Percentiles rank a stretch among this genome's conserved stretches.
phyloP scores from a whole-genome alignment of 2,329 filamentous ascomycete genomes.

The Drechslerella coelobrocha region DNA sequence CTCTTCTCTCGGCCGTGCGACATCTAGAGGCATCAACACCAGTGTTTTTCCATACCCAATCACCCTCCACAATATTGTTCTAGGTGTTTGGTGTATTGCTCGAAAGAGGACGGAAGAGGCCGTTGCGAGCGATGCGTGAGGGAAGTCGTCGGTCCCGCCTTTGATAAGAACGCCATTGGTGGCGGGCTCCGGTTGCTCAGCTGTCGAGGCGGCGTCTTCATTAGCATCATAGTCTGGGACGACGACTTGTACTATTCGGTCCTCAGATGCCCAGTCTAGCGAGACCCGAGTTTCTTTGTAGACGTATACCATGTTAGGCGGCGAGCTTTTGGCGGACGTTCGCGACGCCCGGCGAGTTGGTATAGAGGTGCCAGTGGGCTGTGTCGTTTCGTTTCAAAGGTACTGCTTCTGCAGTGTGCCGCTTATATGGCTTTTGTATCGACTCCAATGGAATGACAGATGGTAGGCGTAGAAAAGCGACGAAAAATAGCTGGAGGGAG shows the following conservation, averaged over 20 bases:
- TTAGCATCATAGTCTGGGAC: conserved; percentile 56
- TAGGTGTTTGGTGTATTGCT: conserved; percentile 74
- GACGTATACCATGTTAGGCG: conserved; percentile 59
- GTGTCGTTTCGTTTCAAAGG: neutral
- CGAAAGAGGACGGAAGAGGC: conserved; percentile 86
- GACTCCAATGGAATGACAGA: conserved; percentile 21
- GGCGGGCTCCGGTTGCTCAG: conserved; percentile 59
- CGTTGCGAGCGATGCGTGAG: conserved; percentile 74
- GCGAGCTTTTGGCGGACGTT: conserved; percentile 28
- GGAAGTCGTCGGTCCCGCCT: conserved; percentile 67
- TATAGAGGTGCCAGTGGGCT: conserved; percentile 17
- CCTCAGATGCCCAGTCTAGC: conserved; percentile 67
- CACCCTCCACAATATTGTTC: conserved; percentile 89
- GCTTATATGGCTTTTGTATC: conserved; percentile 14
- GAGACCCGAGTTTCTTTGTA: conserved; percentile 89
- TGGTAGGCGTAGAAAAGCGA: conserved; percentile 15
- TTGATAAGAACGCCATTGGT: conserved; percentile 61
- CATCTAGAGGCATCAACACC: conserved; percentile 81
- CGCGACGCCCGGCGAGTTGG: conserved; percentile 15
- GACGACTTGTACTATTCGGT: conserved; percentile 59
- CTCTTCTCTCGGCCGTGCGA: conserved; percentile 72
- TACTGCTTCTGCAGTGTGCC: neutral
- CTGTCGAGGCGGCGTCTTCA: conserved; percentile 51
- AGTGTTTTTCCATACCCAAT: conserved; percentile 79
- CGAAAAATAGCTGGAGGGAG: conserved; percentile 6